phyloP scores from a whole-genome alignment of 495 filamentous ascomycete species.

The Trichoderma gamsii region DNA sequence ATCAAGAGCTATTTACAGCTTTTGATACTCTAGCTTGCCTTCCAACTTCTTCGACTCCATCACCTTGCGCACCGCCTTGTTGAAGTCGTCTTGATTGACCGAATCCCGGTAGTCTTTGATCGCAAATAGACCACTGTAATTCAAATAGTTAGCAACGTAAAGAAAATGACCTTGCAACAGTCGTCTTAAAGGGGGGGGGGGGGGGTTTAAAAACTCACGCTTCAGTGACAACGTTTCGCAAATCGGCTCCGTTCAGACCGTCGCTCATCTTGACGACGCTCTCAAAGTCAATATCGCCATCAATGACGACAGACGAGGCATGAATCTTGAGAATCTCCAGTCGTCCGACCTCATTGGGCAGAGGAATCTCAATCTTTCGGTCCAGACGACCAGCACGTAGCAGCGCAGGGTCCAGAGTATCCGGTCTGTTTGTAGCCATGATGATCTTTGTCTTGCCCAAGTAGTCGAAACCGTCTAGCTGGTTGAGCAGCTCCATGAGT shows the following conservation, averaged over 20 bases:
- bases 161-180: not conserved
- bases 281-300: constrained; percentile 98
- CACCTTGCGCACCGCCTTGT: constrained; percentile 95
- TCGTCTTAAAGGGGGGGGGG: constrained; percentile 4
- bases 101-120: constrained; percentile 96
- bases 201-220: constrained; percentile 59
- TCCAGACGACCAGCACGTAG: constrained; percentile 91
- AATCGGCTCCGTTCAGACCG: constrained; percentile 92
- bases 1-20: constrained; percentile 56
- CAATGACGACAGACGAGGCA: constrained; percentile 72
- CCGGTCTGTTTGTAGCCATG: constrained; percentile 98
- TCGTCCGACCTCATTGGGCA: constrained; percentile 97
- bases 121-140: constrained; percentile 75
- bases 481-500: constrained; percentile 97
- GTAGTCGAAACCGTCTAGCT: constrained; percentile 98
- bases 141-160: constrained; percentile 24
- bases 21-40: constrained; percentile 96
- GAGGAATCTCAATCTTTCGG: constrained; percentile 96
- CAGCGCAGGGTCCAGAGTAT: constrained; percentile 93
- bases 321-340: constrained; percentile 99
- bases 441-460: constrained; percentile 99
- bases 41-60: constrained; percentile 97
- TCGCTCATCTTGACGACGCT: constrained; percentile 99
- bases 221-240: constrained; percentile 97
- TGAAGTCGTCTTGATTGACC: constrained; percentile 98